phyloP scores from a whole-genome alignment of 305 asterid genomes.

The Fraxinus greggii region DNA sequence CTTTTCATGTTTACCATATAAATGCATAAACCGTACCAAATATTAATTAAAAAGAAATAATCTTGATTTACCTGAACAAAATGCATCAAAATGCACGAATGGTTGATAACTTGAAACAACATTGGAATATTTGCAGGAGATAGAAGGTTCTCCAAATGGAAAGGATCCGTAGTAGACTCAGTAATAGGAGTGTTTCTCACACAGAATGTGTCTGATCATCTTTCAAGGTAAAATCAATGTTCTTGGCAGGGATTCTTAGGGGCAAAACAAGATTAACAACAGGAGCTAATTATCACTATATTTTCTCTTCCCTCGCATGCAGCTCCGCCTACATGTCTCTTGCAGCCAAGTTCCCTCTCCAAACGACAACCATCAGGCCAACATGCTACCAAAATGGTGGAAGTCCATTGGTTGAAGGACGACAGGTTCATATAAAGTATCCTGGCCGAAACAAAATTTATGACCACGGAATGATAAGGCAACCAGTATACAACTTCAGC shows the following conservation, averaged over 20 bases:
- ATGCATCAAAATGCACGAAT: constrained; percentile 10
- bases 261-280: constrained; percentile 7
- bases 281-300: constrained; percentile 12
- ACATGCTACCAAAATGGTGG: constrained; percentile 30
- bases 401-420: constrained; percentile 46
- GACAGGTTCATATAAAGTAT: constrained; percentile 53
- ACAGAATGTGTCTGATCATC: constrained; percentile 95
- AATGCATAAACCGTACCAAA: not conserved
- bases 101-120: constrained; percentile 15
- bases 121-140: constrained; percentile 57
- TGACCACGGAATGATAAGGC: constrained; percentile 39
- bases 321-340: constrained; percentile 96
- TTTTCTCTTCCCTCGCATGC: constrained; percentile 32
- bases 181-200: constrained; percentile 96
- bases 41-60: not conserved
- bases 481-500: constrained; percentile 37
- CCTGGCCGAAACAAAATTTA: constrained; percentile 59
- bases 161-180: constrained; percentile 96
- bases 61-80: constrained; percentile 18
- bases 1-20: not conserved
- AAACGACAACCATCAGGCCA: constrained; percentile 30
- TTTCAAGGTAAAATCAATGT: constrained; percentile 64
- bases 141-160: constrained; percentile 91
- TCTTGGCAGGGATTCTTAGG: constrained; percentile 7
- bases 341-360: constrained; percentile 78